Base-by-base conservation (phyloP, 1,139 yeast species). In the Candida sp. region DNA sequence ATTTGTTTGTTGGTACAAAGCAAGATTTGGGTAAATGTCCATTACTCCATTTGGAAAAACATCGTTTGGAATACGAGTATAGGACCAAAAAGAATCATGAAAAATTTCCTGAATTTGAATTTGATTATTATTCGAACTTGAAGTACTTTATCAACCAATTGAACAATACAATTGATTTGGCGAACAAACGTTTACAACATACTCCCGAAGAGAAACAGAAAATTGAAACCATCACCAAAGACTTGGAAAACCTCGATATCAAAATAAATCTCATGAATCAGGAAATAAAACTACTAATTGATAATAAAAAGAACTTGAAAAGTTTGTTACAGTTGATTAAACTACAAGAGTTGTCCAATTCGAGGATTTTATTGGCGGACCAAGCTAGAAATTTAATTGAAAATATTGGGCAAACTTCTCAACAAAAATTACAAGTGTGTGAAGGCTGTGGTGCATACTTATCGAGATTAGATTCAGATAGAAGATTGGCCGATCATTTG, bases 341-440 rank as follows among this genome's bases (percentile, higher is more conserved):
- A 49, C 58, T 81, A 39, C 64, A 74, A 43, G 70, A 72, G 22
- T 55, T 79, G 45, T 69, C 73, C 43, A 64, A 68, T 44, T 73
- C 73, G 57, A 70, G 85, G 52, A 76, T 68, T 48, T 65, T 60
- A 19, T 64, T 81, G 21, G 76, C 81, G 0, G 79, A 76, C 42
- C 70, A 70, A 38, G 83, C 88, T 8, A 66, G 87, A 37, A 72
- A 66, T 32, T 66, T 86, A 1, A 77, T 86, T 6, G 96, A 88
- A 46, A 84, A 82, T 52, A 78, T 85, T 5, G 96, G 95, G 1
- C 95, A 87, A 51, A 79, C 91, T 4, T 88, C 95, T 1, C 96
- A 87, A 57, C 98, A 91, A 56, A 87, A 87, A 58, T 70, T 91
- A 41, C 97, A 90, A 61, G 96, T 89, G 0, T 93, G 99, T 65